A percentile compares a stretch with the other conserved stretches of the same genome.
These are phyloP conservation scores for Danielia reshetovae DNA, from an alignment of 805 yeast genomes.

Conservation along the genomic window DNA sequence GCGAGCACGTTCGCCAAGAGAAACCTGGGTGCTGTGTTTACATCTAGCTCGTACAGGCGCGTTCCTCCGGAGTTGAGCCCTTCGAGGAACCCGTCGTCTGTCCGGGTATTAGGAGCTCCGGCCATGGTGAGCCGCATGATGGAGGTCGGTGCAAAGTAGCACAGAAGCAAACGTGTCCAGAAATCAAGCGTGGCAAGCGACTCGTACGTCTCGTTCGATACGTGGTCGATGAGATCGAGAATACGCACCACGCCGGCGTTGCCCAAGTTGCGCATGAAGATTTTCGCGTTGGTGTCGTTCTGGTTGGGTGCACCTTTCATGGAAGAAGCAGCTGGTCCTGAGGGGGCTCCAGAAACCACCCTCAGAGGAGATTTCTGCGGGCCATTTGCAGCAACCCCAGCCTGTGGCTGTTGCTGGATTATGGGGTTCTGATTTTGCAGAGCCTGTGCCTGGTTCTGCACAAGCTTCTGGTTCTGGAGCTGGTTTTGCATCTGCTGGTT, in stretches of 20 bases:
- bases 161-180: constrained; percentile 34
- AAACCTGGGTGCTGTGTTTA: constrained; percentile 61
- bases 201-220: constrained; percentile 30
- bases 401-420: background rate
- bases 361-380: background rate
- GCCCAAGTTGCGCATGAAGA: constrained; percentile 37
- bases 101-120: constrained; percentile 1
- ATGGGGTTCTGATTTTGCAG: no score
- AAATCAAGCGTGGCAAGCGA: constrained; percentile 27
- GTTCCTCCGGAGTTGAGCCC: constrained; percentile 3
- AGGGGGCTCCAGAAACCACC: background rate
- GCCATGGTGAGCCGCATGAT: constrained; percentile 27
- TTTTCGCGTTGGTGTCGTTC: constrained; percentile 24
- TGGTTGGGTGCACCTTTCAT: background rate
- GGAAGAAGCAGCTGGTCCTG: no score
- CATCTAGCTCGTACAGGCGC: constrained; percentile 58
- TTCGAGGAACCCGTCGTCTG: background rate
- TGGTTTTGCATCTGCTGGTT: background rate
- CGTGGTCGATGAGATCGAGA: constrained; percentile 36
- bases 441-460: background rate
- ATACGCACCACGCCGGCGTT: constrained; percentile 40
- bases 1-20: constrained; percentile 49
- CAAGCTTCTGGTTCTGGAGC: background rate
- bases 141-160: constrained; percentile 30
- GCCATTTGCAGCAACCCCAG: background rate